Evolutionary conservation across 2,329 filamentous ascomycete species (phyloP), one percentile per base, ranked within the genome.

Genomic region (Venturia effusa): DNA sequence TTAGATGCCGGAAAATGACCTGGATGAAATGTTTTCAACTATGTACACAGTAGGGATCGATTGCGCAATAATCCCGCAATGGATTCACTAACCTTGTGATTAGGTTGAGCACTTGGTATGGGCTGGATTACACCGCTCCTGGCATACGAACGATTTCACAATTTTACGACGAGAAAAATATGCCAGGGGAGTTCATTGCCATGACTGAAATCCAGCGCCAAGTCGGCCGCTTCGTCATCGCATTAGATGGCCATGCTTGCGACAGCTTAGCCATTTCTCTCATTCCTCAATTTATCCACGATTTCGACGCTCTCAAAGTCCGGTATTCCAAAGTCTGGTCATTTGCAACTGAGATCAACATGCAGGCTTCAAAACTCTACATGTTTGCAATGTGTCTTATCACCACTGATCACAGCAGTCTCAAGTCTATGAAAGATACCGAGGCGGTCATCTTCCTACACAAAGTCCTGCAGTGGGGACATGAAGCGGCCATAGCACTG

Each of bases 121-220:
- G 40, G 6, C 17, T 64, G 8, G 24, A 55, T 32, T 55, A 55
- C 22, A 30, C 65, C n/a, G 41, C 62, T 39, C 61, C 59, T 17
- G 34, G 39, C 11, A 37, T 63, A 5, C 59, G 62, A 22, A 60
- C 39, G 32, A 40, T 66, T 17, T 32, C 64, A 15, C 40, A 48
- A 17, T 64, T 66, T 54, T 66, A 61, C 55, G 55, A 63, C 24
- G 45, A 59, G 48, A 60, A 63, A 19, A 32, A 30, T 17, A 60
- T 61, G 8, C 41, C 45, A 39, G 17, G 43, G 27, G 65, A 66
- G 30, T 17, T 66, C 22, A 57, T 66, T 39, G 65, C 65, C 13
- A 61, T 61, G 61, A 66, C 65, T 13, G 65, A 66, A 48, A 66
- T 65, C 10, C 65, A 66, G 19, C 59, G 64, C 11, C 65, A 66